Evolutionary conservation across 306 rosid species (phyloP).

Genomic region (Luffa aegyptiaca): DNA sequence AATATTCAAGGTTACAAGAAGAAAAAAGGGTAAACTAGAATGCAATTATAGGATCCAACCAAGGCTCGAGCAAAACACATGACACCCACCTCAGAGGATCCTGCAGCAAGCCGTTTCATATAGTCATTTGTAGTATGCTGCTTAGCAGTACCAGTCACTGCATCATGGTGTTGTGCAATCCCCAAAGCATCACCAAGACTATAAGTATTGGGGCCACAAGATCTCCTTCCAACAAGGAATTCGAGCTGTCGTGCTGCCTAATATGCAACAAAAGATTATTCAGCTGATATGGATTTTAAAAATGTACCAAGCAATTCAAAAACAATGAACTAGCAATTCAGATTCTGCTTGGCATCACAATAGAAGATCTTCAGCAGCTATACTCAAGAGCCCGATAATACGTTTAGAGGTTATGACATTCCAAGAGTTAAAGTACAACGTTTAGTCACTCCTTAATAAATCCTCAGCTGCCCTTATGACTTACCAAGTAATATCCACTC

Average conservation of each 20-base stretch:
- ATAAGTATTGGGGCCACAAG: slow-evolving; percentile 20
- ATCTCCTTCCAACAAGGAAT: slow-evolving; percentile 41
- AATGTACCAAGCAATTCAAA: not conserved
- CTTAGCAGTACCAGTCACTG: slow-evolving; percentile 70
- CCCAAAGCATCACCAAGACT: slow-evolving; percentile 79
- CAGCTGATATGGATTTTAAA: not conserved
- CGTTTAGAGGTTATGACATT: not conserved
- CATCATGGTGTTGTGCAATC: slow-evolving; percentile 84
- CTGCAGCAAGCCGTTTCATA: slow-evolving; percentile 59
- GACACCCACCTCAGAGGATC: slow-evolving; percentile 53
- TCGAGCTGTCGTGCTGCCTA: too few species aligned
- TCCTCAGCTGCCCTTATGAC: not conserved
- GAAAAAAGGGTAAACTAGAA: not conserved
- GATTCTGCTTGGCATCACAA: not conserved
- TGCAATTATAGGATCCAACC: not conserved
- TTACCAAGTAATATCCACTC: slow-evolving; percentile 87
- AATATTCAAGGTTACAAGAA: slow-evolving; percentile 1
- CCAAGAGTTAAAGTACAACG: not conserved
- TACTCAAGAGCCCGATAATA: not conserved
- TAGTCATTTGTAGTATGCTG: slow-evolving; percentile 86
- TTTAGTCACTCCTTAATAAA: not conserved
- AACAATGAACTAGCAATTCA: not conserved
- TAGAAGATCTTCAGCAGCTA: not conserved
- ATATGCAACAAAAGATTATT: slow-evolving; percentile 9
- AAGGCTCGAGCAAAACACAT: not conserved